Base-by-base conservation (phyloP, 1,284 basidiomycete genomes). In the Inonotus obliquus region DNA sequence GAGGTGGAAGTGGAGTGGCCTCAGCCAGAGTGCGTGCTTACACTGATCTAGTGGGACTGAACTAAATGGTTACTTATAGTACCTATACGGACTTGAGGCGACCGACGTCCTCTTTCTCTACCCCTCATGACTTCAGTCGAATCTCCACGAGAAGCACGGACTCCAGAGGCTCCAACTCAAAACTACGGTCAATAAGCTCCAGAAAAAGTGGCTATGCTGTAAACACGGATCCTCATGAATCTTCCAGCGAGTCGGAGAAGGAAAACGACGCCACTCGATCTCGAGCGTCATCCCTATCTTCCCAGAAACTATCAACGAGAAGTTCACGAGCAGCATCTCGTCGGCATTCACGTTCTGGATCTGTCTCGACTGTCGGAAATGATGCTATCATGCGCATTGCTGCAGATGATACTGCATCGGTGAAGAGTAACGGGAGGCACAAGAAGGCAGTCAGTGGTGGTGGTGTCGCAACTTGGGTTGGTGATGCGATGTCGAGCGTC, bases 1-100 rank as follows among this genome's bases (percentile, higher is more conserved):
- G 89, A 91, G 45, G 81, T 87, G 51, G 84, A 82, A 66, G 71
- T 74, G 0, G 78, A 79, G 13, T 94, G 91, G 90, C 78, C 81
- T 53, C 76, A 82, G 29, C 49, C 57, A 32, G 56, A 59, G 63
- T 57, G 77, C 79, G 87, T 88, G 63, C n/a, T 32, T 17, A 25
- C 59, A 81, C 76, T 7, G 5, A 56, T n/a, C 37, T 41, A 17
- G 23, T 11, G 19, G 6, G 9, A 27, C 35, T 52, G 1, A 11
- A 23, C 21, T 60, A 13, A 44, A 54, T 32, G 2, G 19, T 32
- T 14, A 49, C 19, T n/a, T 54, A 44, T 11, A 59, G 51, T 25
- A 59, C 51, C 35, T 59, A 59, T 29, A 48, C 57, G 19, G 29
- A 51, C 27, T 35, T 55, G n/a, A 37, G 57, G 38, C 45, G 27